Evolutionary conservation across 345 rosid genomes (phyloP), one percentile per base, ranked within the genome.

Genomic region (Citrus mangshanensis): DNA sequence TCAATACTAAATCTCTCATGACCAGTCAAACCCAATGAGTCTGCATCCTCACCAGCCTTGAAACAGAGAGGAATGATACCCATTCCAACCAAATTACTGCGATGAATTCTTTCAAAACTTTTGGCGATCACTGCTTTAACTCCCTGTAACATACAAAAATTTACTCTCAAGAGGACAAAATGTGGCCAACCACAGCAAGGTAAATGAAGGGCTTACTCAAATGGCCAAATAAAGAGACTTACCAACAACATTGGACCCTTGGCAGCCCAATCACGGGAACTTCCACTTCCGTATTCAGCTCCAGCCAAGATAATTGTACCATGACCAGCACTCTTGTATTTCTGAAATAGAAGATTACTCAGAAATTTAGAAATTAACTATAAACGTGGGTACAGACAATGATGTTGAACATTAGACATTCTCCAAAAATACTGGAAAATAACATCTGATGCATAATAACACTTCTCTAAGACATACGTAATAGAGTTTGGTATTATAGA

Each of bases 251-350:
- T 91, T 27, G 99, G 99, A 79, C 99, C 99, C 89, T 96, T 96
- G 68, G 99, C 98, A 80, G 99, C 99, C 99, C 99, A 96, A 87
- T 96, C 99, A 75, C 99, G 88, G 30, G 99, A 96, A 87, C 99
- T 96, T 87, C 99, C 99, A 78, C 99, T 96, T 84, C 98, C 98
- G 67, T 96, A 96, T 82, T 96, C 99, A 1, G 98, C 97, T 84
- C 99, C 98, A 82, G 99, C 99, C 68, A 96, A 83, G 76, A 96
- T 79, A 73, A 96, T 89, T 80, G 99, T 94, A 81, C 86, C 95
- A 9, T 86, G 89, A 25, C 98, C 97, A 35, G 90, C 88, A 37
- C 40, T 62, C 84, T 91, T 96, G 95, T 96, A 96, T 79, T 80
- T 96, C 98, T 96, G 93, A 80, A 56, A 85, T 55, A 40, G 56